Evolutionary conservation across 1,284 basidiomycete genomes (phyloP).

Genomic region (Cryptococcus deneoformans): DNA sequence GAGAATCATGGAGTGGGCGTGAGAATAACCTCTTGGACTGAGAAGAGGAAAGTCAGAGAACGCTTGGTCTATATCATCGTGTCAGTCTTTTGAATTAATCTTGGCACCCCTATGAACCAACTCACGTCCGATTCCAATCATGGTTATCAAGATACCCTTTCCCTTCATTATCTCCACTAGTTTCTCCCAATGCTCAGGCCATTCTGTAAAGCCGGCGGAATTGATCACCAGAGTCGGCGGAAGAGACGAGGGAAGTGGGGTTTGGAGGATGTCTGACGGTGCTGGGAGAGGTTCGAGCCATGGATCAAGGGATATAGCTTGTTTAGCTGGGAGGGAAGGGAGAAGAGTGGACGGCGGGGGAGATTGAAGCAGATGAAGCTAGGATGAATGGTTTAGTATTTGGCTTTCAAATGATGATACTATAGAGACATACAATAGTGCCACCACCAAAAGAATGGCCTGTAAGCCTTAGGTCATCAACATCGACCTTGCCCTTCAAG

Average conservation of each 20-base stretch:
- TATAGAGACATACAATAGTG: constrained; percentile 57
- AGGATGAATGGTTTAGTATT: background rate
- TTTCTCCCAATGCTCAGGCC: constrained; percentile 65
- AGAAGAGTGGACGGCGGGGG: constrained; percentile 33
- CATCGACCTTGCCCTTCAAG: constrained; percentile 51
- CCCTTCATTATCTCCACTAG: constrained; percentile 55
- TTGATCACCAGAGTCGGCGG: constrained; percentile 62
- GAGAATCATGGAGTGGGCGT: constrained; percentile 17
- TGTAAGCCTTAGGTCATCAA: constrained; percentile 55
- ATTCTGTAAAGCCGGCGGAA: constrained; percentile 68
- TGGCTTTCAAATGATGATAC: background rate
- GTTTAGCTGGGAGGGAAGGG: constrained; percentile 55
- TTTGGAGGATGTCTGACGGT: constrained; percentile 52
- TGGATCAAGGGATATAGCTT: constrained; percentile 65
- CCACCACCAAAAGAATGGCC: constrained; percentile 78
- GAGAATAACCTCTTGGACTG: constrained; percentile 17
- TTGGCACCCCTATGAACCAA: background rate
- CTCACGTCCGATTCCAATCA: constrained; percentile 40
- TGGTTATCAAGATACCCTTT: constrained; percentile 30
- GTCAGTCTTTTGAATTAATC: no score
- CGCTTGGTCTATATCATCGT: constrained; percentile 33
- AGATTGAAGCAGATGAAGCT: constrained; percentile 16
- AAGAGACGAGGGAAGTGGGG: constrained; percentile 18
- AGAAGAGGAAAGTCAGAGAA: constrained; percentile 46
- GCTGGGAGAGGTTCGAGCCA: constrained; percentile 70